Evolutionary conservation across 164 flowering plant species (phyloP).

Genomic region (Umbellularia californica): DNA sequence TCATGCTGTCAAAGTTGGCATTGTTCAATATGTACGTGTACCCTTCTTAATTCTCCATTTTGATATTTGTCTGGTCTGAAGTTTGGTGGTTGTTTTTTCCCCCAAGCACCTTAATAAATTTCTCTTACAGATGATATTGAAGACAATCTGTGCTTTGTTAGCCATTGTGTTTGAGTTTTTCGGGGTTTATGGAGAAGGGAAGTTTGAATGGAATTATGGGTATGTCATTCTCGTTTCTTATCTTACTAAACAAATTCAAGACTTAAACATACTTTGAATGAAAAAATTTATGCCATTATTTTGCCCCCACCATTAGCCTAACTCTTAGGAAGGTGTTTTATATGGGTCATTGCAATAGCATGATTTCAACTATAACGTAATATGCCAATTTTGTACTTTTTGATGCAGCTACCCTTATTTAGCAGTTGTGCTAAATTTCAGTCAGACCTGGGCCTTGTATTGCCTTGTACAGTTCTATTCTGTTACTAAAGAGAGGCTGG

Average conservation of each 20-base stretch:
- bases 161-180: conserved; percentile 71
- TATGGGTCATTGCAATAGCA: not conserved
- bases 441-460: conserved; percentile 98
- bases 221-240: conserved; percentile 25
- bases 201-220: conserved; percentile 96
- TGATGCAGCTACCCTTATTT: conserved; percentile 92
- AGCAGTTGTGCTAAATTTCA: conserved; percentile 90
- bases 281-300: not conserved
- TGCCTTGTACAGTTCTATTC: conserved; percentile 95
- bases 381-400: not conserved
- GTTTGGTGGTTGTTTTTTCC: conserved; percentile 9
- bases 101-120: not conserved
- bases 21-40: conserved; percentile 90
- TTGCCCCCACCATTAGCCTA: not conserved
- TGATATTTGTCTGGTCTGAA: not conserved
- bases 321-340: too few relatives aligned
- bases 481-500: conserved; percentile 78
- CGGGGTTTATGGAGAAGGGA: conserved; percentile 98
- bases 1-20: conserved; percentile 94
- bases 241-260: not conserved
- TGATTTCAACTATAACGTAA: not conserved
- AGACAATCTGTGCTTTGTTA: conserved; percentile 81
- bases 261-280: not conserved
- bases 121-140: conserved; percentile 73
- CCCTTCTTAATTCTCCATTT: not conserved